Percentiles rank a stretch among this genome's conserved stretches.
These are phyloP conservation scores for Globisporangium megalacanthum DNA, from an alignment of 352 stramenopile genomes.

Conservation along the genomic window DNA sequence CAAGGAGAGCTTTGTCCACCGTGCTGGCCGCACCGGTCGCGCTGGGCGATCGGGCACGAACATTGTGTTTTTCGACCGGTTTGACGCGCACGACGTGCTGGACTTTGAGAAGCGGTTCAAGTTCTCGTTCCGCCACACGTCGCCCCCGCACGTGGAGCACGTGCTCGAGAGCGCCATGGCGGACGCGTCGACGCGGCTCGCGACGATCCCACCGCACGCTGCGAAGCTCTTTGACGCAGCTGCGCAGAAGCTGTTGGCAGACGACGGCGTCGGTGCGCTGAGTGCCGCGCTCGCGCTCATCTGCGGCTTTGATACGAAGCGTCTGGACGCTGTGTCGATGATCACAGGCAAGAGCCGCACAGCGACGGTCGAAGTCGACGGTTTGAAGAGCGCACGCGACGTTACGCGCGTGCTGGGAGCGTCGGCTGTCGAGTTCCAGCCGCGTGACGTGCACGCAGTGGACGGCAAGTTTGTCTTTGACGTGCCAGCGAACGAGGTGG, in stretches of 20 bases:
- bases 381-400: conserved; percentile 37
- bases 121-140: conserved; percentile 60
- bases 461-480: conserved; percentile 71
- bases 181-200: conserved; percentile 51
- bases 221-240: conserved; percentile 54
- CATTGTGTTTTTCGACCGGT: conserved; percentile 83
- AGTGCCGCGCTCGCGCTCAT: conserved; percentile 67
- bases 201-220: conserved; percentile 35
- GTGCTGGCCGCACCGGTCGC: conserved; percentile 86
- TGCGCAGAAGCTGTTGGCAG: conserved; percentile 44
- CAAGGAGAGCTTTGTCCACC: conserved; percentile 94
- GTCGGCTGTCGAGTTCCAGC: conserved; percentile 31
- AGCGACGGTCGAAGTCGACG: conserved; percentile 64
- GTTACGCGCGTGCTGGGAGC: conserved; percentile 35
- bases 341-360: conserved; percentile 57
- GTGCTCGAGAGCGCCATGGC: conserved; percentile 49
- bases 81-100: conserved; percentile 54
- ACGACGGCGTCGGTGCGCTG: conserved; percentile 46
- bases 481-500: conserved; percentile 43
- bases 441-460: conserved; percentile 49
- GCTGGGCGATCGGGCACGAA: conserved; percentile 78
- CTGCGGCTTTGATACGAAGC: conserved; percentile 71
- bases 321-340: conserved; percentile 66
- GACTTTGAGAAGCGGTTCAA: conserved; percentile 79
- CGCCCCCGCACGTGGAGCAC: conserved; percentile 48